A percentile compares a stretch with the other conserved stretches of the same genome.
These are phyloP conservation scores for Lentinula novae-zelandiae DNA, from an alignment of 1,284 basidiomycete species.

Conservation along the genomic window DNA sequence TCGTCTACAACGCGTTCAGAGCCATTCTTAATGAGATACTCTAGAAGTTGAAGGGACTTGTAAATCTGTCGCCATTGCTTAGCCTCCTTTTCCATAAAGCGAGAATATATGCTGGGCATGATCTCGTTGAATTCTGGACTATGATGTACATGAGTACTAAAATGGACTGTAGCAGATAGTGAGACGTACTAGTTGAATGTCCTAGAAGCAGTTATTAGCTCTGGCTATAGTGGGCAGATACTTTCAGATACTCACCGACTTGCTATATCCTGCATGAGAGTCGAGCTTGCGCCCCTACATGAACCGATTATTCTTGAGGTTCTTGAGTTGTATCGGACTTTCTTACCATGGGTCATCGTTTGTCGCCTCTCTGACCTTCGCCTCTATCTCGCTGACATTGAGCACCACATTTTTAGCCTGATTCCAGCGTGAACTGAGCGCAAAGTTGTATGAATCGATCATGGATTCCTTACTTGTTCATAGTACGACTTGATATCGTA, in stretches of 20 bases:
- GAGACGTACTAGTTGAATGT: conserved; percentile 87
- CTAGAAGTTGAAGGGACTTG: conserved; percentile 95
- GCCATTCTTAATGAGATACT: conserved; percentile 98
- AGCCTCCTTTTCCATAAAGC: conserved; percentile 98
- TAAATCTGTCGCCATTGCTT: conserved; percentile 99
- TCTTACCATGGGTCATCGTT: conserved; percentile 95
- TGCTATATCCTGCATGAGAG: conserved; percentile 98
- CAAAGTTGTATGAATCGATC: background rate
- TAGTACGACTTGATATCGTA: conserved; percentile 95
- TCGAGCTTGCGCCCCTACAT: conserved; percentile 93
- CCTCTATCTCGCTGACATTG: conserved; percentile 96
- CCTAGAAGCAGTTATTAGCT: conserved; percentile 33
- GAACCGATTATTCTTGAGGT: background rate
- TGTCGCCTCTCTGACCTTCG: conserved; percentile 95
- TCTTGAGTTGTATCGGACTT: background rate
- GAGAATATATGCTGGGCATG: conserved; percentile 95
- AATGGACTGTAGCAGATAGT: background rate
- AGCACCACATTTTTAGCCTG: conserved; percentile 89
- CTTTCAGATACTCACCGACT: conserved; percentile 65
- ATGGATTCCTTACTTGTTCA: conserved; percentile 61
- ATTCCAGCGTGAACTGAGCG: background rate
- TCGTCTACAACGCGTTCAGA: conserved; percentile 98
- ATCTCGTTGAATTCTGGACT: conserved; percentile 99
- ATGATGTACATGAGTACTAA: conserved; percentile 13
- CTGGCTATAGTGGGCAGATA: conserved; percentile 10